Evolutionary conservation across 2,329 filamentous ascomycete species (phyloP).

Genomic region (Tricladium varicosporioides): DNA sequence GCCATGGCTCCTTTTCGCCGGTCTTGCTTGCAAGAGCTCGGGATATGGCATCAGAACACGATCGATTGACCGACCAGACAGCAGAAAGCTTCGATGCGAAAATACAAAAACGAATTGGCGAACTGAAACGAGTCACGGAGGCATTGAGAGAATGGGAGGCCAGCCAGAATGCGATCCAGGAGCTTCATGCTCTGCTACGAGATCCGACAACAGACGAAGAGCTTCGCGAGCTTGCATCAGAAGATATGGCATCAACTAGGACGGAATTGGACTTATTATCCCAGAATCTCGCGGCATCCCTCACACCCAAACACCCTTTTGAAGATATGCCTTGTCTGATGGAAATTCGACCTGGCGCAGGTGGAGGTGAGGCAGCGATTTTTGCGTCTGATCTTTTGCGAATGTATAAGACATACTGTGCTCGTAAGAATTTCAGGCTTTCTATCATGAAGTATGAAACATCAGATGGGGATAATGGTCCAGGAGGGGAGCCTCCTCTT

Average conservation of each 20-base stretch:
- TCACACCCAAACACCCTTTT: slow-evolving; percentile 88
- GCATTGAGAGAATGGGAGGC: slow-evolving; percentile 59
- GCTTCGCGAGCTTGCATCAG: slow-evolving; percentile 72
- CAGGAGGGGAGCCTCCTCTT: slow-evolving; percentile 64
- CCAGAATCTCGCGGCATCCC: slow-evolving; percentile 66
- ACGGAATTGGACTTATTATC: slow-evolving; percentile 61
- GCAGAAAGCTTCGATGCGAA: slow-evolving; percentile 54
- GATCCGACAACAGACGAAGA: slow-evolving; percentile 54
- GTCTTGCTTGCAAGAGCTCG: slow-evolving; percentile 60
- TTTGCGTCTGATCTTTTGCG: slow-evolving; percentile 84
- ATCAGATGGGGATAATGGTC: slow-evolving; percentile 60
- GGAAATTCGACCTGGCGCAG: slow-evolving; percentile 88
- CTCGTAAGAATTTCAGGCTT: slow-evolving; percentile 62
- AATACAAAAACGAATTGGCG: slow-evolving; percentile 58
- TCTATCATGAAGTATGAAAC: slow-evolving; percentile 78
- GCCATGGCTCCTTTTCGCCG: slow-evolving; percentile 40
- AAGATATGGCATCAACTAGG: slow-evolving; percentile 72
- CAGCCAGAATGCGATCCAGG: slow-evolving; percentile 50
- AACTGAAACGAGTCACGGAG: slow-evolving; percentile 55
- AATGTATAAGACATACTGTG: slow-evolving; percentile 86
- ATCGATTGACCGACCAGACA: slow-evolving; percentile 50
- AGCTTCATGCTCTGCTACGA: slow-evolving; percentile 52
- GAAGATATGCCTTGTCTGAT: slow-evolving; percentile 85
- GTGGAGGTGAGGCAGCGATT: slow-evolving; percentile 85
- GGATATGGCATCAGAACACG: slow-evolving; percentile 56